Evolutionary conservation across 2,329 filamentous ascomycete species (phyloP), one percentile per base, ranked within the genome.

Genomic region (Shiraia bambusicola): DNA sequence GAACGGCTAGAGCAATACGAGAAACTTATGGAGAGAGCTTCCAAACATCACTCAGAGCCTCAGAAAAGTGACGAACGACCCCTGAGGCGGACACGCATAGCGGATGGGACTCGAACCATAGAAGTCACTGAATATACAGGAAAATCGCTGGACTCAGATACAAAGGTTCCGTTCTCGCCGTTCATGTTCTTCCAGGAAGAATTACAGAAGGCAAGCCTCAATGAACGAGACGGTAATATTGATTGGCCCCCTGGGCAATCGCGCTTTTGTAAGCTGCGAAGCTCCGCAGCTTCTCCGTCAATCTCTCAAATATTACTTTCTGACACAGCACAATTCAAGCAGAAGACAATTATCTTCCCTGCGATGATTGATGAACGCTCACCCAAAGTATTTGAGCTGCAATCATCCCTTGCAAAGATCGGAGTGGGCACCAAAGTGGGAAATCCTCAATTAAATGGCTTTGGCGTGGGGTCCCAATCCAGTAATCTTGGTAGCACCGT

Each of bases 71-170:
- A 2, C 6, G 33, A 37, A 7, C 31, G 3, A 9, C 28, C 43
- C 4, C 24, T 52, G 25, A 44, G 50, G 7, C 46, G 47, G 7
- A 56, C 50, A 11, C 40, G 34, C 13, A 44, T 56, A 3, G 28
- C 36, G 2, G 49, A 53, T 13, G 47, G 52, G 1, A 42, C 45
- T 24, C 47, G 49, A 4, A 51, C 36, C 22, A 42, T 58, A 13
- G 56, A 59, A 19, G 53, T 59, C 10, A 40, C 41, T 9, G 56
- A 59, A 31, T 59, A 45, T 27, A 35, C 37, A 11, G 7, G 39
- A 47, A 4, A 40, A 29, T 11, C 16, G 36, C 4, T 17, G 24
- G 26, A 28, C 40, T 6, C 17, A 8, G 11, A 34, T 35, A 11
- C 3, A 14, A 12, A 15, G 10, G 10, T 3, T 7, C 35, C 39